A percentile compares a stretch with the other conserved stretches of the same genome.
phyloP scores from a whole-genome alignment of 2,329 filamentous ascomycete species.

The Aureobasidium uvarum region DNA sequence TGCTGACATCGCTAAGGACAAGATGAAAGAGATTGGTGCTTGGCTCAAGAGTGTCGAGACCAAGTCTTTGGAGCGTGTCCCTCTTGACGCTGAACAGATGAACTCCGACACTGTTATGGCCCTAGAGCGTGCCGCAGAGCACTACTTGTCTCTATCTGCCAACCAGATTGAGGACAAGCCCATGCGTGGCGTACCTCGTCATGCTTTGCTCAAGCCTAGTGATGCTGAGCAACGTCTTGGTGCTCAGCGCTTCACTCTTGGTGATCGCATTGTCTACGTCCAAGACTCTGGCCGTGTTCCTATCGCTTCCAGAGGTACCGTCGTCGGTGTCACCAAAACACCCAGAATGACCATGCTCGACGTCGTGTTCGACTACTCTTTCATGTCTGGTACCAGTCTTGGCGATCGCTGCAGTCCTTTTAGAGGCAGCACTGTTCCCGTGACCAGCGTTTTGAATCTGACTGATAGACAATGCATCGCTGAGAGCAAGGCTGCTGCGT shows the following conservation, averaged over 20 bases:
- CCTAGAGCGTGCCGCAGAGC: constrained; percentile 74
- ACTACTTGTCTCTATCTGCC: constrained; percentile 53
- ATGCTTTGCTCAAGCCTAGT: constrained; percentile 84
- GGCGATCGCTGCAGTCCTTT: constrained; percentile 89
- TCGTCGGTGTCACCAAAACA: constrained; percentile 91
- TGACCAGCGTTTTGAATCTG: constrained; percentile 85
- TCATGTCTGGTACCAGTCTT: constrained; percentile 95
- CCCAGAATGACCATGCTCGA: constrained; percentile 80
- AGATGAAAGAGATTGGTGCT: constrained; percentile 88
- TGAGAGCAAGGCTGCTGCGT: constrained; percentile 43
- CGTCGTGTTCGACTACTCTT: constrained; percentile 87
- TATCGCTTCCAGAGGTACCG: constrained; percentile 85
- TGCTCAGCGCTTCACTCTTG: constrained; percentile 77
- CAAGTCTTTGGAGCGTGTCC: constrained; percentile 92
- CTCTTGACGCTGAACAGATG: constrained; percentile 91
- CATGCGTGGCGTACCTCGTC: constrained; percentile 77
- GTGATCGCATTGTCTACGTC: constrained; percentile 90
- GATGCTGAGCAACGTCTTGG: constrained; percentile 93
- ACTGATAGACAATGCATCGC: constrained; percentile 76
- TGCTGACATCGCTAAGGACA: constrained; percentile 66
- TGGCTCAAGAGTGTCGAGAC: constrained; percentile 93
- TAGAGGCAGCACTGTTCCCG: constrained; percentile 86
- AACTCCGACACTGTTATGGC: constrained; percentile 84
- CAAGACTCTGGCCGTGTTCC: constrained; percentile 92
- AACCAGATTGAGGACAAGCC: constrained; percentile 60